These are phyloP conservation scores for Chytriomyces sp. DNA, from an alignment of 192 early-diverging fungal genomes.

Conservation along the genomic window DNA sequence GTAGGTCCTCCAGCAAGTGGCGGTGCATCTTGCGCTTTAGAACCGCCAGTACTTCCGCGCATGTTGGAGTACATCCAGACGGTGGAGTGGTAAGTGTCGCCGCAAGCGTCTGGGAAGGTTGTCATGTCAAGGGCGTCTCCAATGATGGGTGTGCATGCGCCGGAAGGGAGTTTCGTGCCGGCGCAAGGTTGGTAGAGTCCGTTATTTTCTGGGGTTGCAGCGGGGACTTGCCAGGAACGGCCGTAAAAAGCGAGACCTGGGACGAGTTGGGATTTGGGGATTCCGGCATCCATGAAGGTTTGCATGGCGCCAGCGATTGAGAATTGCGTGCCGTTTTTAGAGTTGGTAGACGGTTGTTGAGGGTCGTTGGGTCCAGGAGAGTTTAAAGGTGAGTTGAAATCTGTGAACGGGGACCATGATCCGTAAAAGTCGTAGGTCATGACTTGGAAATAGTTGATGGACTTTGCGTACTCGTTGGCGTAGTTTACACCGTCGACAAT, in stretches of 20 bases:
- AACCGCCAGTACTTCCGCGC: conserved; percentile 51
- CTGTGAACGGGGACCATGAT: conserved; percentile 9
- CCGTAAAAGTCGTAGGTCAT: conserved; percentile 33
- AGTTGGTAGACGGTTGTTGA: conserved; percentile 14
- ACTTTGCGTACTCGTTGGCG: conserved; percentile 11
- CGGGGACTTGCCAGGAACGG: conserved; percentile 2
- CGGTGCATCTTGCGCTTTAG: not conserved
- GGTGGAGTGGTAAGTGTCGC: conserved; percentile 28
- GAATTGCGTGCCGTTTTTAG: not conserved
- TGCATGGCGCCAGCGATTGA: not conserved
- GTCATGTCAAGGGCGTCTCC: conserved; percentile 1
- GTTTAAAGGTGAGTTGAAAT: conserved; percentile 25
- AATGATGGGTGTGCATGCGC: conserved; percentile 2
- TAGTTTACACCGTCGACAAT: conserved; percentile 14
- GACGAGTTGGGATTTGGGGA: not conserved
- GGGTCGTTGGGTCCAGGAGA: conserved; percentile 11
- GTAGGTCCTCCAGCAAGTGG: conserved; percentile 45
- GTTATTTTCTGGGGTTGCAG: conserved; percentile 5
- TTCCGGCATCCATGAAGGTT: not conserved
- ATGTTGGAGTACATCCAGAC: conserved; percentile 68
- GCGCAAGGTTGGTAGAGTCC: conserved; percentile 23
- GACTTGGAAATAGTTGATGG: conserved; percentile 10
- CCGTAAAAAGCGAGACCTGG: conserved; percentile 19
- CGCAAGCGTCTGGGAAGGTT: conserved; percentile 15
- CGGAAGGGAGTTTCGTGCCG: not conserved